Evolutionary conservation across 441 rosid genomes (phyloP), one percentile per base, ranked within the genome.

Genomic region (Flueggea neowawraea): DNA sequence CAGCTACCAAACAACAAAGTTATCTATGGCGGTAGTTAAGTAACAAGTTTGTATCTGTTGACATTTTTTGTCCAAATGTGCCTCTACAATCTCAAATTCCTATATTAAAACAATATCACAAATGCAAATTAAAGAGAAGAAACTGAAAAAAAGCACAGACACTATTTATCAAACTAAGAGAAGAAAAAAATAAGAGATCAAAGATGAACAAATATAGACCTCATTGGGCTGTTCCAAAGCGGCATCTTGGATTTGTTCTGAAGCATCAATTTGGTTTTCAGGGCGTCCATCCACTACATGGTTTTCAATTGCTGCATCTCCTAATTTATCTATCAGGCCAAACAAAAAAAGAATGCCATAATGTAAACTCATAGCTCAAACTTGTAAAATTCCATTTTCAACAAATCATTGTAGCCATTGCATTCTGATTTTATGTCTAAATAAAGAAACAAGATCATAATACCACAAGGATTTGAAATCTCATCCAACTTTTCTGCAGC

Each of bases 381-480:
- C 41, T 36, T 3, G 9, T 36, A 36, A 36, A 36, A 22, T 22
- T 22, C 28, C 2, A 22, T 22, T 22, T 22, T 22, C 28, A 22
- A 22, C 28, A 22, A 22, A 22, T 22, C 28, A 22, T 22, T 22
- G 2, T 22, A 22, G 28, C 28, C 28, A 22, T 22, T 22, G 28
- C 28, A 22, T 22, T 22, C 28, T 22, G 28, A 22, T 22, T 22
- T 22, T 22, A 22, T 22, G 28, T 36, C 41, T 36, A 36, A 36
- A 36, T 36, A 36, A 8, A 36, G 41, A 59, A 52, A 57, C 15
- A 66, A 43, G 57, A 63, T 63, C 53, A 48, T 50, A 66, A 60
- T 81, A 77, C 90, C 84, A 48, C 61, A 57, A 55, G 32, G 61
- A 69, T 54, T 60, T 43, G 16, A 73, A 65, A 55, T 65, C 68